Base-by-base conservation (phyloP, 169 alveolate species). In the Plasmodium sp. region DNA sequence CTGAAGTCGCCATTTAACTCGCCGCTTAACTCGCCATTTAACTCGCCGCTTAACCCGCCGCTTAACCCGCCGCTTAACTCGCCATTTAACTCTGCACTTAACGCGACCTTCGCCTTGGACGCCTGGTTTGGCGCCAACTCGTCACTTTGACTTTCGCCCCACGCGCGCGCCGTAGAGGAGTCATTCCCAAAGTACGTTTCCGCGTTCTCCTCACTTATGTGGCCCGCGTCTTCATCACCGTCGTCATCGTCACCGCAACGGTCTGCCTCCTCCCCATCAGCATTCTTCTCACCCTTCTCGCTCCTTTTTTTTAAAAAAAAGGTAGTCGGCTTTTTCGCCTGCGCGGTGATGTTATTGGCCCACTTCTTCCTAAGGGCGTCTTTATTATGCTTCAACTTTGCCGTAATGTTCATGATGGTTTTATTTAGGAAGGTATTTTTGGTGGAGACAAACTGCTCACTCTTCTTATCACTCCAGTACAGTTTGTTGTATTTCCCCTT, bases 301-400 rank as follows among this genome's bases (percentile, higher is more conserved):
- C n/a, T 67, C 41, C 77, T 67, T 22, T 67, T 67, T 67, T 67
- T 67, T 67, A 67, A 18, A 27, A 67, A 67, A 67, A 67, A 67
- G 9, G 41, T 51, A 5, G 39, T 83, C 22, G 41, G 51, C 18
- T 45, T 83, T 62, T 58, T 83, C 16, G 45, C 39, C 14, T 56
- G 92, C n/a, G 39, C 36, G 33, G 73, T 34, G 5, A 56, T 83
- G 14, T 71, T 84, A 41, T 71, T 73, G 10, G 36, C 39, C 86
- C 86, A 51, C 18, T 86, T 79, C 12, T 86, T 86, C 34, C 67
- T 86, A 51, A 86, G 43, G 1, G 72, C 27, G 39, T 75, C 81
- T 86, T 86, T 86, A 72, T 84, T 84, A 39, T 41, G 31, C 36
- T 48, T 84, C 22, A 84, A 41, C 75, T 84, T 84, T 84, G 58